Evolutionary conservation across 306 rosid genomes (phyloP).

Genomic region (Castanopsis chinensis): DNA sequence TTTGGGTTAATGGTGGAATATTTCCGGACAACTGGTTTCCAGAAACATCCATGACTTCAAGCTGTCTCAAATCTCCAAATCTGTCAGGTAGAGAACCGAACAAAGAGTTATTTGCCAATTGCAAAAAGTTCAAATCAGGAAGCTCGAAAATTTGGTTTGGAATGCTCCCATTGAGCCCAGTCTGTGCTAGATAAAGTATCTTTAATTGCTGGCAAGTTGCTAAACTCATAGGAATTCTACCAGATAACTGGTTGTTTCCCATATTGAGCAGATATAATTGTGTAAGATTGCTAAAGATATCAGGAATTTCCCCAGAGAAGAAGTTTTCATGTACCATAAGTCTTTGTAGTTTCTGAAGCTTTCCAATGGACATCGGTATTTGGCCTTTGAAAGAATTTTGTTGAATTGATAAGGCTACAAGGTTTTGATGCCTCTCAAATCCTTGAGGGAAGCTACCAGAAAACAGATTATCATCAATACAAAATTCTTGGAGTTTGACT

Average conservation of each 20-base stretch:
- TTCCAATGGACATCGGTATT: slow-evolving; percentile 33
- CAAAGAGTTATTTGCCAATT: slow-evolving; percentile 22
- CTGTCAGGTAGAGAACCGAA: slow-evolving; percentile 29
- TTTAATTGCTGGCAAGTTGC: slow-evolving; percentile 17
- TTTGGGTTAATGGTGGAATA: slow-evolving; percentile 15
- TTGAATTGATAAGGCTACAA: slow-evolving; percentile 29
- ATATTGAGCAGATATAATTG: neutral
- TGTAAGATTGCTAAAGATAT: slow-evolving; percentile 40
- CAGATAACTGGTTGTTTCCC: slow-evolving; percentile 24
- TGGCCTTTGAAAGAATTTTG: slow-evolving; percentile 23
- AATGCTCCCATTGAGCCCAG: slow-evolving; percentile 35
- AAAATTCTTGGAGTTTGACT: slow-evolving; percentile 21
- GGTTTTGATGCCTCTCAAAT: slow-evolving; percentile 21
- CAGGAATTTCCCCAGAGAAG: slow-evolving; percentile 39
- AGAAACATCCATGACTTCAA: slow-evolving; percentile 14
- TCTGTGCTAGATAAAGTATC: neutral
- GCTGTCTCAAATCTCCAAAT: slow-evolving; percentile 30
- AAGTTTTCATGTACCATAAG: slow-evolving; percentile 2
- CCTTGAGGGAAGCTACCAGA: slow-evolving; percentile 36
- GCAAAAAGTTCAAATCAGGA: slow-evolving; percentile 7
- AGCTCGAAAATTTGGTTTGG: slow-evolving; percentile 35
- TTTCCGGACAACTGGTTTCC: slow-evolving; percentile 27
- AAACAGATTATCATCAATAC: slow-evolving; percentile 25
- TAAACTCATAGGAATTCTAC: slow-evolving; percentile 28
- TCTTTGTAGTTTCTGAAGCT: slow-evolving; percentile 1